Conservation (phyloP, 371 early-diverging fungal species). For the Capillidium rhysosporum region DNA sequence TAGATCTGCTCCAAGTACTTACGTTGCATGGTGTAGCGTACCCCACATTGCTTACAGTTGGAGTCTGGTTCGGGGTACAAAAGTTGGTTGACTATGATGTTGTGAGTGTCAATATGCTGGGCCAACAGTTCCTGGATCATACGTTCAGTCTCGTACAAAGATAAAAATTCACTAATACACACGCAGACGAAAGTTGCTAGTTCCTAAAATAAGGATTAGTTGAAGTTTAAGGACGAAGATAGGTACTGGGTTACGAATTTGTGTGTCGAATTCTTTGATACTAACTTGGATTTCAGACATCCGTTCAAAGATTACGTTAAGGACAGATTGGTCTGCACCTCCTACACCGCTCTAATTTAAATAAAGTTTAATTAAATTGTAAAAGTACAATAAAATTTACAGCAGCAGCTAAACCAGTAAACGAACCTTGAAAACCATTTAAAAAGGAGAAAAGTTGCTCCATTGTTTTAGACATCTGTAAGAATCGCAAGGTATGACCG, state of each 20-base stretch:
- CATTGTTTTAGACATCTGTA: constrained; percentile 89
- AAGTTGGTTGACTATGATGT: constrained; percentile 96
- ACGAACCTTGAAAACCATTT: constrained; percentile 69
- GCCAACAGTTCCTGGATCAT: constrained; percentile 96
- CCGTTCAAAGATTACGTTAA: constrained; percentile 39
- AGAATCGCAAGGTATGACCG: constrained; percentile 96
- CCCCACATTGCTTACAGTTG: constrained; percentile 87
- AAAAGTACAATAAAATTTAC: constrained; percentile 11
- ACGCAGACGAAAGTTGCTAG: constrained; percentile 97
- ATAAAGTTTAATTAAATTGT: constrained; percentile 14
- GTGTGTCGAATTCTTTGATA: constrained; percentile 89
- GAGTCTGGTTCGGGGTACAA: constrained; percentile 79
- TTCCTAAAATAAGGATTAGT: constrained; percentile 26
- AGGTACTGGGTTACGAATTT: constrained; percentile 86
- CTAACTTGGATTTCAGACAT: constrained; percentile 83
- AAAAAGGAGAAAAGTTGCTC: constrained; percentile 94
- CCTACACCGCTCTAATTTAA: constrained; percentile 89
- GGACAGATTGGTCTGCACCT: constrained; percentile 68
- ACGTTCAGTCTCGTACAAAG: constrained; percentile 96
- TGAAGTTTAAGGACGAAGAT: neutral
- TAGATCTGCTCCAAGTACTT: constrained; percentile 95
- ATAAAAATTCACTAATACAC: constrained; percentile 96
- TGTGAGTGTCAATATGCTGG: constrained; percentile 95
- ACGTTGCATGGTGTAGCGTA: constrained; percentile 91
- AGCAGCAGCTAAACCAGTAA: constrained; percentile 90